Evolutionary conservation across 768 basidiomycete genomes (phyloP), one percentile per base, ranked within the genome.

Genomic region (Agrocybe pediades): DNA sequence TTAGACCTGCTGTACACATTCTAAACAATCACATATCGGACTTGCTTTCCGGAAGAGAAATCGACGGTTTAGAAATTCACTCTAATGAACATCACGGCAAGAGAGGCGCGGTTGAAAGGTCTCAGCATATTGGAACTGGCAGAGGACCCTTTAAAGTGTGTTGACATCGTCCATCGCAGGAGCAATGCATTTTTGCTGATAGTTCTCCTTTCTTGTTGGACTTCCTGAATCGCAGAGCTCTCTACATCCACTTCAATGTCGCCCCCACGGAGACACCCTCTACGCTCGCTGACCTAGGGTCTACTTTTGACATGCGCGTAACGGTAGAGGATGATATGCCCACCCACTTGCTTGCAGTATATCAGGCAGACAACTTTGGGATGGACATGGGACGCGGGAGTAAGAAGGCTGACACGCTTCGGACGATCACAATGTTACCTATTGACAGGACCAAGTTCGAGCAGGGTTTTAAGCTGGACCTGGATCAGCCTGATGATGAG

Each of bases 331-430:
- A 74, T 6, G 73, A 72, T 48, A 67, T 75, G 57, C 84, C 85
- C 33, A 86, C 83, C 2, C 86, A 87, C 61, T 71, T 81, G 51
- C 75, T 87, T 42, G 79, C 81, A 19, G 71, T 80, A 57, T 68
- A 71, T 52, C 68, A 70, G 39, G 41, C 69, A 29, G 69, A 70
- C 46, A n/a, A n/a, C n/a, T 4, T 15, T 36, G 11, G 11, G 13
- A 36, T n/a, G 33, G 13, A n/a, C 33, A 6, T 15, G 15, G 29
- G 8, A 30, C 53, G 59, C 9, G 48, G 57, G 25, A 43, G 70
- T 3, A 51, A 63, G 9, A 19, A 41, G 20, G 48, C 62, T 5
- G 62, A 68, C 13, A 76, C 81, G 5, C 60, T 79, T 27, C n/a
- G n/a, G n/a, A n/a, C 33, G 33, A 36, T 36, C 33, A 15, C n/a